Evolutionary conservation across 2,329 filamentous ascomycete species (phyloP).

Genomic region (Apiospora aurea): DNA sequence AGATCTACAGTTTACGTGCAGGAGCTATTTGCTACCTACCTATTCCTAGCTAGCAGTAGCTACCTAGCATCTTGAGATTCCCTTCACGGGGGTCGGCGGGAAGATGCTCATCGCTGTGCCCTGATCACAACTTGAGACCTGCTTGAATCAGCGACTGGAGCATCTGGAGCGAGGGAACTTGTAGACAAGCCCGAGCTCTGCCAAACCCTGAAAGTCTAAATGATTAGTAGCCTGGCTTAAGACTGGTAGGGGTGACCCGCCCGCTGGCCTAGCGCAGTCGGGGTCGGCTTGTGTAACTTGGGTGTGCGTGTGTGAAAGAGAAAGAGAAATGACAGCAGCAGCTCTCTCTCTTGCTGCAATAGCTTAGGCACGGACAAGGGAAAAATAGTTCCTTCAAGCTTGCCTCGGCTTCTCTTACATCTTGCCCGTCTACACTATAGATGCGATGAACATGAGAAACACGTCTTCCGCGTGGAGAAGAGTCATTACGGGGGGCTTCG

Average conservation of each 20-base stretch:
- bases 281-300: slow-evolving; percentile 14
- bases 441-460: slow-evolving; percentile 17
- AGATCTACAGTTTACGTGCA: slow-evolving; percentile 8
- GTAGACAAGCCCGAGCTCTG: slow-evolving; percentile 18
- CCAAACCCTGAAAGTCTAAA: slow-evolving; percentile 25
- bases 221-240: slow-evolving; percentile 9
- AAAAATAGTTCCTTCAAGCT: background rate
- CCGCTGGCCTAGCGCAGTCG: slow-evolving; percentile 6
- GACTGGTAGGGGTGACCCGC: background rate
- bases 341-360: background rate
- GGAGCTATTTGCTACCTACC: background rate
- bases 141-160: slow-evolving; percentile 23
- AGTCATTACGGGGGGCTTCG: background rate
- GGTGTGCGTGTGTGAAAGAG: background rate
- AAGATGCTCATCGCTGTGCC: slow-evolving; percentile 13
- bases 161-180: slow-evolving; percentile 17
- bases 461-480: background rate
- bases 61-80: slow-evolving; percentile 7
- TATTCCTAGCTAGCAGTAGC: background rate
- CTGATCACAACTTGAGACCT: slow-evolving; percentile 23
- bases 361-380: background rate
- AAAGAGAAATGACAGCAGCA: background rate
- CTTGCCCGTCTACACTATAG: background rate
- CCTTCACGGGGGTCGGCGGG: slow-evolving; percentile 2
- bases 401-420: slow-evolving; percentile 5